Conservation (phyloP, 139 green algal genomes). For the Raphidocelis subcapitata region DNA sequence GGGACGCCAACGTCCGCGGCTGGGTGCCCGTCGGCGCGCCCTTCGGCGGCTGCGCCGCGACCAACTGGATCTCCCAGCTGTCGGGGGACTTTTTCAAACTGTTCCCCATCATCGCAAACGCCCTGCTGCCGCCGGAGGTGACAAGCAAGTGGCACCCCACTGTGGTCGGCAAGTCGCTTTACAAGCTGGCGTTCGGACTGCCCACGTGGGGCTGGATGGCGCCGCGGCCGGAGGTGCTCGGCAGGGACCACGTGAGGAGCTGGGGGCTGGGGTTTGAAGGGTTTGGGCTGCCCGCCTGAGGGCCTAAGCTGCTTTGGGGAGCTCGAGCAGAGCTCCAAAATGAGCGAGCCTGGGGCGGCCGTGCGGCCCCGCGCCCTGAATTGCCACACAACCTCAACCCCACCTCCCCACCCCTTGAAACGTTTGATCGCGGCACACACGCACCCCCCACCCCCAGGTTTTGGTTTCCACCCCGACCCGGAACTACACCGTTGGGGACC, state of each 20-base stretch:
- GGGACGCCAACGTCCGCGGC: background rate
- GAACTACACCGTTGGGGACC: constrained; percentile 11
- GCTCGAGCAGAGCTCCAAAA: too few species aligned
- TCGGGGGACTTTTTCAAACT: constrained; percentile 15
- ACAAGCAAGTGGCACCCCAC: background rate
- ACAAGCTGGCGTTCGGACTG: constrained; percentile 9
- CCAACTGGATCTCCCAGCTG: background rate
- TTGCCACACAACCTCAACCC: too few species aligned
- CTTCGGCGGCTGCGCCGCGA: constrained; percentile 10
- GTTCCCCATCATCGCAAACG: background rate
- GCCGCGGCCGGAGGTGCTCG: background rate
- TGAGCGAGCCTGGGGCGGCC: background rate
- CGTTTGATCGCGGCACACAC: too few species aligned
- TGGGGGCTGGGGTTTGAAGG: background rate
- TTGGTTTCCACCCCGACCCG: constrained; percentile 1
- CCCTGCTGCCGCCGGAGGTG: background rate
- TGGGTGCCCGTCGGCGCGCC: constrained; percentile 6
- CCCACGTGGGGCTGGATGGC: constrained; percentile 10
- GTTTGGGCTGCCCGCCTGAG: too few species aligned
- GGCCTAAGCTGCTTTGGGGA: too few species aligned
- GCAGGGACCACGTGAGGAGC: constrained; percentile 1
- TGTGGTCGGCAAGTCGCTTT: constrained; percentile 1
- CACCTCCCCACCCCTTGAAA: too few species aligned
- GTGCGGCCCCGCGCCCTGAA: background rate
- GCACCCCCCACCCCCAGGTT: too few species aligned